phyloP scores from a whole-genome alignment of 495 filamentous ascomycete species.

The Podospora bellae-mahoneyi region DNA sequence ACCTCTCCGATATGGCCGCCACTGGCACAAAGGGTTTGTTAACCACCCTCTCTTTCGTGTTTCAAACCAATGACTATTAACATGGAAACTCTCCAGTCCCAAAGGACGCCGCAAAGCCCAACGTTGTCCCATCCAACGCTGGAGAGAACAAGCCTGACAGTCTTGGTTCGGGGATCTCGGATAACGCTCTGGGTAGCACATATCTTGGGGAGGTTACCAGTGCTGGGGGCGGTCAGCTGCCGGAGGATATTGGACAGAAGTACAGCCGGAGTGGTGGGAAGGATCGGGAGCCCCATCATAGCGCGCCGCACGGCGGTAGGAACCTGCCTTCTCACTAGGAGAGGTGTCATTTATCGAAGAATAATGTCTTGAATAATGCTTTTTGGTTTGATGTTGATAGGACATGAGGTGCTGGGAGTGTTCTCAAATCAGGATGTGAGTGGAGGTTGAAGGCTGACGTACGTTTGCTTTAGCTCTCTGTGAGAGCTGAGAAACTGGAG shows the following conservation, averaged over 20 bases:
- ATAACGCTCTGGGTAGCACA: slow-evolving; percentile 11
- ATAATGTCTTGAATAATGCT: background rate
- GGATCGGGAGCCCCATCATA: slow-evolving; percentile 14
- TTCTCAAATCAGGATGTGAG: too few species aligned
- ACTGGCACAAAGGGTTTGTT: slow-evolving; percentile 23
- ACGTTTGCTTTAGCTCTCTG: too few species aligned
- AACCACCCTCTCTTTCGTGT: background rate
- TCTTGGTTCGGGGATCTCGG: slow-evolving; percentile 9
- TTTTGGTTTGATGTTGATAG: background rate
- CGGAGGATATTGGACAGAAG: slow-evolving; percentile 23
- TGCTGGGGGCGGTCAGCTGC: slow-evolving; percentile 22
- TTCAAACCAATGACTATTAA: background rate
- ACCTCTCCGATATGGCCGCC: slow-evolving; percentile 29
- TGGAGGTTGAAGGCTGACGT: too few species aligned
- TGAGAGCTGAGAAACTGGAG: too few species aligned
- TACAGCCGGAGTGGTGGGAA: slow-evolving; percentile 24
- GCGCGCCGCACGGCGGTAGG: slow-evolving; percentile 16
- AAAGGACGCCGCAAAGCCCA: slow-evolving; percentile 23
- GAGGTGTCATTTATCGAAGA: background rate
- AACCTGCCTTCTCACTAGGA: slow-evolving; percentile 22
- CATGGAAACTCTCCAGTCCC: slow-evolving; percentile 12
- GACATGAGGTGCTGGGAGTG: background rate
- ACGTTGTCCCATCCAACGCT: slow-evolving; percentile 16
- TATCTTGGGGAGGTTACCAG: slow-evolving; percentile 18
- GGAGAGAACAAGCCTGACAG: background rate